Base-by-base conservation (phyloP, 495 filamentous ascomycete species). In the Penicillium samsonianum region DNA sequence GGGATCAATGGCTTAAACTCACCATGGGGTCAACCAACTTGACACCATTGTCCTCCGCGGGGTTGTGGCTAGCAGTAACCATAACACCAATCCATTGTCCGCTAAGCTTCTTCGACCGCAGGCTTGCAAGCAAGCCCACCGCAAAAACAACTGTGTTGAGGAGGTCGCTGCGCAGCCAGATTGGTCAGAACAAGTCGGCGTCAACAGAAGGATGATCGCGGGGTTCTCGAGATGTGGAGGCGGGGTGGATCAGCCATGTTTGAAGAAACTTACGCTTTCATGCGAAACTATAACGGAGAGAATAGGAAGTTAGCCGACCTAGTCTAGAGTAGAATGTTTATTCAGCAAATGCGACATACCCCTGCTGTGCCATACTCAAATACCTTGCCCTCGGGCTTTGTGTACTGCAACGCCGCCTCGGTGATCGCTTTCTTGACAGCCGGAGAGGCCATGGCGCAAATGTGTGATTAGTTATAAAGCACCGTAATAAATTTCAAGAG, bases 61-160 rank as follows among this genome's bases (percentile, higher is more conserved):
- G 91, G 75, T 99, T 99, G 82, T 99, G 94, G 63, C 91, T 96
- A 33, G 94, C 94, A 61, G 94, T 99, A 71, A 99, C 91, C 94
- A 99, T 98, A 50, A 99, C 84, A 70, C 94, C 94, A 69, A 99
- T 95, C 64, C 89, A 89, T 78, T 93, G 89, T 58, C 91, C 87
- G 66, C 87, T 86, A 49, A 92, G 82, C 70, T 92, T 92, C 68
- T 89, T 90, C 40, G 91, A 97, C 37, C 94, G 89, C n/a, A 98
- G 82, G 46, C 89, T 85, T 40, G 95, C 90, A 31, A 96, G 83
- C 53, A 98, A 81, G 44, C 92, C 94, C 41, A 96, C 91, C 43
- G 92, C 84, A 70, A 91, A 97, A 62, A 96, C 82, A 45, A 98
- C 89, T 16, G 88, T 92, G 74, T 96, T 92, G 68, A 99, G 89